phyloP scores from a whole-genome alignment of 768 basidiomycete species.

The Auriscalpium vulgare region DNA sequence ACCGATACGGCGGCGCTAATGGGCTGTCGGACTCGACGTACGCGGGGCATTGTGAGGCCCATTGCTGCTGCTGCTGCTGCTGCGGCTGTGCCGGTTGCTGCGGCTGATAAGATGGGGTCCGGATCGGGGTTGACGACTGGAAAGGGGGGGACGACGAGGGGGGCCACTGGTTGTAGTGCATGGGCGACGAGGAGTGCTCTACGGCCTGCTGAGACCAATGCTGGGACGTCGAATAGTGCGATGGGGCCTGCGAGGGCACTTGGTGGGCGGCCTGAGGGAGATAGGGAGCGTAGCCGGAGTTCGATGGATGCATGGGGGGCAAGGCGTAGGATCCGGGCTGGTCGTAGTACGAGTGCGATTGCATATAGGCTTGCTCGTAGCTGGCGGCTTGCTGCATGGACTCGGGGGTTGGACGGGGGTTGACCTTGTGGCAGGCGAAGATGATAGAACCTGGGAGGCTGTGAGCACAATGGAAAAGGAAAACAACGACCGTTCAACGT shows the following conservation, averaged over 20 bases:
- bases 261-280: slow-evolving; percentile 10
- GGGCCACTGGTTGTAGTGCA: slow-evolving; percentile 18
- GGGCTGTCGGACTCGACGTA: slow-evolving; percentile 25
- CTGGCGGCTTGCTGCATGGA: slow-evolving; percentile 11
- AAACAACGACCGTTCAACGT: slow-evolving; percentile 22
- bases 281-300: slow-evolving; percentile 14
- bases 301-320: slow-evolving; percentile 17
- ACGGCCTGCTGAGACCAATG: slow-evolving; percentile 6
- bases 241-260: slow-evolving; percentile 7
- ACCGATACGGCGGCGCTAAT: slow-evolving; percentile 15
- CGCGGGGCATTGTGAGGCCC: slow-evolving; percentile 35
- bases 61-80: slow-evolving; percentile 20
- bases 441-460: slow-evolving; percentile 48
- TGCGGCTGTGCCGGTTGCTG: no score
- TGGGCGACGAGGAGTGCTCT: slow-evolving; percentile 29
- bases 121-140: slow-evolving; percentile 20
- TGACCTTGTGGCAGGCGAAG: slow-evolving; percentile 67
- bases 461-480: slow-evolving; percentile 10
- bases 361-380: slow-evolving; percentile 20
- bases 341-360: slow-evolving; percentile 22
- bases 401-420: slow-evolving; percentile 24
- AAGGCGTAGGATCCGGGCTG: slow-evolving; percentile 19
- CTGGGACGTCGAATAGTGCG: slow-evolving; percentile 10
- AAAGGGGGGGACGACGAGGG: slow-evolving; percentile 8
- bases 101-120: slow-evolving; percentile 17